A percentile compares a stretch with the other conserved stretches of the same genome.
phyloP scores from a whole-genome alignment of 768 basidiomycete genomes.

The Lactarius trivialis region DNA sequence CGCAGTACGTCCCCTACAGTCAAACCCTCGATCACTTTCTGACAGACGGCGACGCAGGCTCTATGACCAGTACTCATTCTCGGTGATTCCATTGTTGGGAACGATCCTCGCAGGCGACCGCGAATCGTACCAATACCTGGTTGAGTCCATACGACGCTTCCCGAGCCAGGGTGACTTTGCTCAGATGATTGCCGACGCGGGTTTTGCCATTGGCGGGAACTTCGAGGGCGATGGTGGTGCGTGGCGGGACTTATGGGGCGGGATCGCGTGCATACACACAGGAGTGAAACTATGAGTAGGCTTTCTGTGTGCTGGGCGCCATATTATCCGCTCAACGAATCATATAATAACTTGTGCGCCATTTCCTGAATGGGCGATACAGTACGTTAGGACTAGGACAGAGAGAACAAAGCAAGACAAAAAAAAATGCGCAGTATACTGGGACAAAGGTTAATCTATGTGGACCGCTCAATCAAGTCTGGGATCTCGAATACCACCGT shows the following conservation, averaged over 20 bases:
- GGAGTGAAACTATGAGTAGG: conserved; percentile 63
- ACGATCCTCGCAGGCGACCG: conserved; percentile 94
- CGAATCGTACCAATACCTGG: conserved; percentile 93
- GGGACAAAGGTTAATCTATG: too few relatives aligned
- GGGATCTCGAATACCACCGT: background rate
- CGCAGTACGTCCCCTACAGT: conserved; percentile 52
- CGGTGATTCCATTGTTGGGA: conserved; percentile 90
- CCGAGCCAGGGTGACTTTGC: conserved; percentile 85
- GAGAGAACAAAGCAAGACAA: too few relatives aligned
- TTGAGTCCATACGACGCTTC: conserved; percentile 94
- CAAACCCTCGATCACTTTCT: background rate
- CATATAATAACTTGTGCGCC: background rate
- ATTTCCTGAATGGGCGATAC: background rate
- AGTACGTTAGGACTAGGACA: too few relatives aligned
- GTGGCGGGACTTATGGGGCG: conserved; percentile 83
- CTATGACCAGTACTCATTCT: conserved; percentile 95
- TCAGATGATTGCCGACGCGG: conserved; percentile 79
- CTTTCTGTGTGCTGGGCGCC: background rate
- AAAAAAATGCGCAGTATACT: too few relatives aligned
- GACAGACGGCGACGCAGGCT: conserved; percentile 41
- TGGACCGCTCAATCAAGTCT: background rate
- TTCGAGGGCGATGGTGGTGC: conserved; percentile 69
- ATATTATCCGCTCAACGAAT: background rate
- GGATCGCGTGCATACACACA: conserved; percentile 79
- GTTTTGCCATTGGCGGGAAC: conserved; percentile 61